Evolutionary conservation across 2,329 filamentous ascomycete genomes (phyloP).

Genomic region (Xylariales sp.): DNA sequence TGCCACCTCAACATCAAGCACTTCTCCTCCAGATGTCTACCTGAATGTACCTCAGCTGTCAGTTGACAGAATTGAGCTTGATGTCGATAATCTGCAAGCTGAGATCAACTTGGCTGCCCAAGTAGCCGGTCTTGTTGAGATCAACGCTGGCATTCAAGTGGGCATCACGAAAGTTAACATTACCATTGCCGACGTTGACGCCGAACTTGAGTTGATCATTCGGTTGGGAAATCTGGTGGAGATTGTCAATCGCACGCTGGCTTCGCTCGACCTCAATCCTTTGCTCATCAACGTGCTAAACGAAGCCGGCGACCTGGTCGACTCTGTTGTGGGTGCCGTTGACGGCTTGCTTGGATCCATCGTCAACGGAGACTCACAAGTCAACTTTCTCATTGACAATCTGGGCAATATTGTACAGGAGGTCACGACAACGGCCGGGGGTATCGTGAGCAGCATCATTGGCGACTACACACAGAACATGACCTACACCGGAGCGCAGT

Average conservation of each 20-base stretch:
- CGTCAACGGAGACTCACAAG: constrained; percentile 47
- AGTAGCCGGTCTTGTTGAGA: constrained; percentile 51
- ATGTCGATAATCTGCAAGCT: constrained; percentile 53
- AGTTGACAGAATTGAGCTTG: constrained; percentile 55
- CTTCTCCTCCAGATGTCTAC: constrained; percentile 49
- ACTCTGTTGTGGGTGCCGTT: constrained; percentile 50
- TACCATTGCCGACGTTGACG: constrained; percentile 56
- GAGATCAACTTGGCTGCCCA: constrained; percentile 58
- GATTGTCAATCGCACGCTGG: constrained; percentile 57
- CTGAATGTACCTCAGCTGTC: constrained; percentile 54
- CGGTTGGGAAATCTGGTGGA: constrained; percentile 55
- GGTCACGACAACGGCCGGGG: constrained; percentile 41
- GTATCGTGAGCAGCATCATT: constrained; percentile 45
- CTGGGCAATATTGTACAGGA: constrained; percentile 60
- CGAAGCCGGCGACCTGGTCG: constrained; percentile 47
- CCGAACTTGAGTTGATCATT: constrained; percentile 54
- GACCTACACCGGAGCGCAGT: constrained; percentile 14
- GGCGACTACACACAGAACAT: constrained; percentile 43
- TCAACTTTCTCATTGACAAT: constrained; percentile 56
- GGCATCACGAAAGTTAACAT: constrained; percentile 51
- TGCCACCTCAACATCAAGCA: constrained; percentile 22
- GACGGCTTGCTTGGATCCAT: constrained; percentile 56
- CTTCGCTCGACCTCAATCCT: constrained; percentile 56
- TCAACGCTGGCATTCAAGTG: constrained; percentile 51
- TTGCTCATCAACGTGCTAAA: constrained; percentile 53